Base-by-base conservation (phyloP, 768 basidiomycete species). In the Podaxis pistillaris region DNA sequence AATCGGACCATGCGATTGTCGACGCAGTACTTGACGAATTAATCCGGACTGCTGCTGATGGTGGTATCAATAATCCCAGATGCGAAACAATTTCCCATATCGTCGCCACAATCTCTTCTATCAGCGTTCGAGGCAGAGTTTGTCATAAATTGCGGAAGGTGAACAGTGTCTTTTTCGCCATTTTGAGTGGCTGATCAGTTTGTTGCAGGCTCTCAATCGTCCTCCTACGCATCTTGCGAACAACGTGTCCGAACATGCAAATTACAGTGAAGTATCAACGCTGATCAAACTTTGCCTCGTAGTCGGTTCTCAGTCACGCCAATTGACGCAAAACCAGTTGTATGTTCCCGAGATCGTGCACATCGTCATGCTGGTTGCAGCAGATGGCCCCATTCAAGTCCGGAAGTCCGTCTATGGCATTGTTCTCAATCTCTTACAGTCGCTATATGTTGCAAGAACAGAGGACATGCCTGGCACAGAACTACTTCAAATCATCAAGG, bases 321-420 rank as follows among this genome's bases (percentile, higher is more conserved):
- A 87, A 36, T 77, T 84, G 2, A 79, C 81, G 12, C 86, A 88
- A 64, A 86, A 84, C 56, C 90, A 93, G 67, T 78, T 95, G 28
- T 94, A 87, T 69, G 82, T 94, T 3, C 90, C 95, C 0, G 95
- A 97, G 71, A 79, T 91, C 36, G 79, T 88, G 49, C 93, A 97
- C 72, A 78, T 93, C 41, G 85, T 93, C 64, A 87, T 89, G 4
- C 78, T 96, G n/a, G 78, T 90, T 1, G 85, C 90, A 6, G 90
- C 85, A 9, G 86, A 86, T 38, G 95, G 95, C 11, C 84, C 90
- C 5, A 74, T 86, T 0, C 74, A 87, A 12, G 85, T 94, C 54
- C 86, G 94, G 24, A 89, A 89, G 65, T 89, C 91, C 3, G 84
- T 93, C 44, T 93, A 92, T 69, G 94, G 91, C 8, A 82, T 91